phyloP scores from a whole-genome alignment of 2,329 filamentous ascomycete genomes.

The Colletotrichum tofieldiae region DNA sequence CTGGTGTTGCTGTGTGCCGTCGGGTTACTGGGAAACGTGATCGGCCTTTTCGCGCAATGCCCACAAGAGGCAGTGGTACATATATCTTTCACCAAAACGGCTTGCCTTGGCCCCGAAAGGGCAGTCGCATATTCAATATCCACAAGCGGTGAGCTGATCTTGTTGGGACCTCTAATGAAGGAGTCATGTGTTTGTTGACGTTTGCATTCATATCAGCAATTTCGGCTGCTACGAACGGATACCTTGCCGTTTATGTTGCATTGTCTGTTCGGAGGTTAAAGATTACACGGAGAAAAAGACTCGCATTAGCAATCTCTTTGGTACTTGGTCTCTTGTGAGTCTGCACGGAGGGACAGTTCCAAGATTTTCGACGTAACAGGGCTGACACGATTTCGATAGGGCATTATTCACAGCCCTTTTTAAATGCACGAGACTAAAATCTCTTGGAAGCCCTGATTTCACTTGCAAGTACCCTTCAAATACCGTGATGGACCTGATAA shows the following conservation, averaged over 20 bases:
- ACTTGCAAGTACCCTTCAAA: conserved; percentile 45
- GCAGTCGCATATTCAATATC: conserved; percentile 58
- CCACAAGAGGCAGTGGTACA: conserved; percentile 56
- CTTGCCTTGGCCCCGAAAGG: conserved; percentile 53
- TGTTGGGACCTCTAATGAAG: fast-evolving
- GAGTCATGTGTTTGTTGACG: background rate
- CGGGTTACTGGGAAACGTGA: conserved; percentile 54
- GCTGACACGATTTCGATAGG: conserved; percentile 18
- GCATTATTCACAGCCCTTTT: conserved; percentile 49
- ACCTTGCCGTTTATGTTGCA: conserved; percentile 59
- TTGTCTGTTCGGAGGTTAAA: conserved; percentile 55
- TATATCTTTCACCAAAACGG: conserved; percentile 53
- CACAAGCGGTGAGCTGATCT: conserved; percentile 53
- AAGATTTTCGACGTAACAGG: background rate
- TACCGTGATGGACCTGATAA: fast-evolving
- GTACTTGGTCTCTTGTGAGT: conserved; percentile 50
- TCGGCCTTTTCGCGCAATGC: conserved; percentile 61
- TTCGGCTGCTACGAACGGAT: conserved; percentile 50
- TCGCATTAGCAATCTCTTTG: conserved; percentile 55
- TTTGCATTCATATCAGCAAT: conserved; percentile 6
- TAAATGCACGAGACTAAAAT: conserved; percentile 55
- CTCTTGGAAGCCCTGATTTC: conserved; percentile 47
- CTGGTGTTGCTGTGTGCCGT: conserved; percentile 51
- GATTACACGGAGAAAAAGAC: conserved; percentile 57
- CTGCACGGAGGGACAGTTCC: too few relatives aligned